These are phyloP conservation scores for Delitschia confertaspora DNA, from an alignment of 495 filamentous ascomycete genomes.

Conservation along the genomic window DNA sequence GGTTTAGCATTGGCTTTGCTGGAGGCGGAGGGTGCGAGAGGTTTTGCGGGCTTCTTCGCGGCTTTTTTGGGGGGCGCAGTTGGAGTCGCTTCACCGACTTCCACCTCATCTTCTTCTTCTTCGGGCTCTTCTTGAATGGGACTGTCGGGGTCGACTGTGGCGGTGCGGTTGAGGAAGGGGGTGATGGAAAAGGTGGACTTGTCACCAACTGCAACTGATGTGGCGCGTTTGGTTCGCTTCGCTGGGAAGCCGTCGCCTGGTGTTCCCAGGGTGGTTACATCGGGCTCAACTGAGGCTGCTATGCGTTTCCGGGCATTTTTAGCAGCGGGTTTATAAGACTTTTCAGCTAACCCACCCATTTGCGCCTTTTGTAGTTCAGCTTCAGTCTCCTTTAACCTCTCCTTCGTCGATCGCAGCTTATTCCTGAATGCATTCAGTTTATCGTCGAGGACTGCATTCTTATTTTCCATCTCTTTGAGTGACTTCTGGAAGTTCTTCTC, in stretches of 20 bases:
- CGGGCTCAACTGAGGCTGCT: slow-evolving; percentile 37
- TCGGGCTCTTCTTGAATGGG: slow-evolving; percentile 29
- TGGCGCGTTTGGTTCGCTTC: slow-evolving; percentile 38
- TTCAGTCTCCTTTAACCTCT: slow-evolving; percentile 56
- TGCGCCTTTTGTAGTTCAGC: slow-evolving; percentile 41
- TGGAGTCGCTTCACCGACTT: slow-evolving; percentile 24
- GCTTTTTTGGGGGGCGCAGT: slow-evolving; percentile 32
- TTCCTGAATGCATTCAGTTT: slow-evolving; percentile 57
- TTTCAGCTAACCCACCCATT: slow-evolving; percentile 7
- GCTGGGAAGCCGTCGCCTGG: slow-evolving; percentile 50
- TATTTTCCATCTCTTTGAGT: slow-evolving; percentile 43
- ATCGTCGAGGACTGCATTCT: slow-evolving; percentile 52
- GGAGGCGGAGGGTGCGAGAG: slow-evolving; percentile 24
- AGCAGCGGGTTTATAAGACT: no score
- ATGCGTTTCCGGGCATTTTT: slow-evolving; percentile 43
- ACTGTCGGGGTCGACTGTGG: slow-evolving; percentile 44
- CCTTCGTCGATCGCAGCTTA: slow-evolving; percentile 58
- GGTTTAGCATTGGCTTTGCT: slow-evolving; percentile 30
- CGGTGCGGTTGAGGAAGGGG: slow-evolving; percentile 75
- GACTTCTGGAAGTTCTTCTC: slow-evolving; percentile 34
- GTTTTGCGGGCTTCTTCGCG: slow-evolving; percentile 28
- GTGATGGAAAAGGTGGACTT: slow-evolving; percentile 91
- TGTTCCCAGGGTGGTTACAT: slow-evolving; percentile 52
- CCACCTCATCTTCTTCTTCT: slow-evolving; percentile 23
- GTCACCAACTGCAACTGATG: slow-evolving; percentile 51